Base-by-base conservation (phyloP, 495 filamentous ascomycete genomes). In the Corynascus novoguineensis region DNA sequence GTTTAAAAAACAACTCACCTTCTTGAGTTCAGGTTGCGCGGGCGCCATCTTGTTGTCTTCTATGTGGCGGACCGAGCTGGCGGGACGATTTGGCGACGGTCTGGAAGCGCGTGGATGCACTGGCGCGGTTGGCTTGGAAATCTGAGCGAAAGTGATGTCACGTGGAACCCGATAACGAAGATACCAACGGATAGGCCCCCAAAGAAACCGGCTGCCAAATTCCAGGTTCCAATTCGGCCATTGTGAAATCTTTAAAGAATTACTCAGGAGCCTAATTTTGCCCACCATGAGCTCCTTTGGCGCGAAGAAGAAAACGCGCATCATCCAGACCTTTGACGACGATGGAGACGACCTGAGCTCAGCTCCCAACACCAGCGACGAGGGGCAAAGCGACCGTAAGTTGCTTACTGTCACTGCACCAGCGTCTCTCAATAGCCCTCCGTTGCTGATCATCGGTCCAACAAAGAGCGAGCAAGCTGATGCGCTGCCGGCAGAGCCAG, bases 11-110 rank as follows among this genome's bases (percentile, higher is more conserved):
- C 12, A 47, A 57, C 75, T 44, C 71, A 92, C 93, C 84, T 97
- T 97, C 76, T 98, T 97, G 59, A 98, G 84, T 74, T 98, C 95
- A 59, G 93, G 95, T 75, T 97, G 92, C 70, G 93, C 90, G 88
- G 92, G 92, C 75, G 95, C 90, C 95, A 98, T 98, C 60, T 80
- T 88, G 75, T 56, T 52, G 50, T 41, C 22, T 32, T 50, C 31
- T 49, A 38, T 38, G 50, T 55, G 25, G 52, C 53, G 53, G 40
- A 29, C 29, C 45, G 27, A 27, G 47, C 34, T 51, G 40, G 5
- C 40, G 34, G 59, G 34, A 38, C 56, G 60, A 48, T 28, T 56
- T 65, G 46, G 55, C 11, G 24, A 59, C 25, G 11, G 49, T 49
- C 32, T 41, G 24, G 14, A 41, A 28, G 22, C 12, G 17, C 38